These are phyloP conservation scores for Fusarium neocosmosporiellum DNA, from an alignment of 2,329 filamentous ascomycete genomes.

Conservation along the genomic window DNA sequence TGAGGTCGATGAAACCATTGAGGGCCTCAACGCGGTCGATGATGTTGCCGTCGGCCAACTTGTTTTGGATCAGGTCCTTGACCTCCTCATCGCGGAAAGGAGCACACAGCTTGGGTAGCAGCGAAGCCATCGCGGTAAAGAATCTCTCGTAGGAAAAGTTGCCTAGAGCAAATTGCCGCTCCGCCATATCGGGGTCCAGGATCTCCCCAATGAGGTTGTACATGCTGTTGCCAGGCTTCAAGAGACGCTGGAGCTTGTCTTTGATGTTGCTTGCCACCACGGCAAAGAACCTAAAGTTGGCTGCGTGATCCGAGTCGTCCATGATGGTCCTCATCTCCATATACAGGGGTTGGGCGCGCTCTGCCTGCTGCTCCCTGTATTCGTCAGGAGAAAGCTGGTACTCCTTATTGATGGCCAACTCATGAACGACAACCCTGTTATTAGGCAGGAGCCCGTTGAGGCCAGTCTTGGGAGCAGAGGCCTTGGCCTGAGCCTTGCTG, in stretches of 20 bases:
- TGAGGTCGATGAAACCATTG: conserved; percentile 79
- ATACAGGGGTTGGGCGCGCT: conserved; percentile 62
- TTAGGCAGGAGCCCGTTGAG: conserved; percentile 71
- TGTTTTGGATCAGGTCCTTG: conserved; percentile 73
- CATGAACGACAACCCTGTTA: conserved; percentile 81
- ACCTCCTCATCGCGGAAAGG: conserved; percentile 84
- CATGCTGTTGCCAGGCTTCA: conserved; percentile 78
- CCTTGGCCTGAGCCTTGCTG: conserved; percentile 53
- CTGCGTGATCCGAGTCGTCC: conserved; percentile 71
- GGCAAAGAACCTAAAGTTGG: conserved; percentile 75
- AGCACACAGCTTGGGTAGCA: conserved; percentile 83
- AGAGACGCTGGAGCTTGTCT: conserved; percentile 76
- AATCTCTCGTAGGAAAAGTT: conserved; percentile 85
- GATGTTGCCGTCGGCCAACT: conserved; percentile 70
- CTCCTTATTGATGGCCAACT: conserved; percentile 82
- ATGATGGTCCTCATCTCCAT: conserved; percentile 72
- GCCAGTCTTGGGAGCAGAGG: conserved; percentile 51
- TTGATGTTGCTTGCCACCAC: conserved; percentile 77
- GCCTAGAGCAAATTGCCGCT: conserved; percentile 75
- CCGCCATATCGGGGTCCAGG: conserved; percentile 77
- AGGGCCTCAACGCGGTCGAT: conserved; percentile 82
- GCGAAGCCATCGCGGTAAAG: conserved; percentile 78
- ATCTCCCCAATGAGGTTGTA: conserved; percentile 80
- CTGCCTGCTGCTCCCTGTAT: conserved; percentile 67
- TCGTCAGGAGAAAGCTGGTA: conserved; percentile 76